Base-by-base conservation (phyloP, 768 basidiomycete species). In the Russula lepida region DNA sequence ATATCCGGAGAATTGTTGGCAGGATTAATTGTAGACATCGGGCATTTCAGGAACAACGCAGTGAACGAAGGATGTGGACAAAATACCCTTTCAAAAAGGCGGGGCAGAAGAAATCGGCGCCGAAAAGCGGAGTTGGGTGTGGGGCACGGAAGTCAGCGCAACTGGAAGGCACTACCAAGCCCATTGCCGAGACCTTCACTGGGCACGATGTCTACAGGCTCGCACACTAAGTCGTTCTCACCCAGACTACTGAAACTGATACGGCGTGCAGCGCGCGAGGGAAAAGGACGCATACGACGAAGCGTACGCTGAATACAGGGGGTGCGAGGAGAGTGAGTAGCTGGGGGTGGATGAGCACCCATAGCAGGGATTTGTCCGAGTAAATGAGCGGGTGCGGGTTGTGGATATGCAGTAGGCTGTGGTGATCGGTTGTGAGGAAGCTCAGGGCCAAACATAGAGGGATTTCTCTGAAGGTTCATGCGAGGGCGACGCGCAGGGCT, bases 101-200 rank as follows among this genome's bases (percentile, higher is more conserved):
- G 23, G 44, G 32, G 25, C 25, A 17, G n/a, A 39, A 33, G 27
- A 28, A 30, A 32, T 37, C 7, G 28, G n/a, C 8, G 37, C 57
- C 19, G 9, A 43, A 23, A 43, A 25, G 15, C 17, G 13, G 27
- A 7, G 33, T 35, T 13, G 12, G 12, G 21, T 19, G 23, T 30
- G 44, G 33, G 25, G 28, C 17, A 15, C 15, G 15, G 30, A 63
- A 37, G 30, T 63, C 77, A 86, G 15, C 74, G 77, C 71, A 87
- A 72, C 66, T 86, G 84, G 70, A 92, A 88, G 28, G 89, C 89
- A 68, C 87, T 89, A 30, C 81, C 89, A 53, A 91, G 71, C 58
- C 74, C 74, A 48, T 71, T 62, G 33, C 74, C 74, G 17, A 70
- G 67, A 69, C 68, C 56, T 69, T 70, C 56, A 66, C 68, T 59